Evolutionary conservation across 306 rosid genomes (phyloP), one percentile per base, ranked within the genome.

Genomic region (Prunus kanzakura): DNA sequence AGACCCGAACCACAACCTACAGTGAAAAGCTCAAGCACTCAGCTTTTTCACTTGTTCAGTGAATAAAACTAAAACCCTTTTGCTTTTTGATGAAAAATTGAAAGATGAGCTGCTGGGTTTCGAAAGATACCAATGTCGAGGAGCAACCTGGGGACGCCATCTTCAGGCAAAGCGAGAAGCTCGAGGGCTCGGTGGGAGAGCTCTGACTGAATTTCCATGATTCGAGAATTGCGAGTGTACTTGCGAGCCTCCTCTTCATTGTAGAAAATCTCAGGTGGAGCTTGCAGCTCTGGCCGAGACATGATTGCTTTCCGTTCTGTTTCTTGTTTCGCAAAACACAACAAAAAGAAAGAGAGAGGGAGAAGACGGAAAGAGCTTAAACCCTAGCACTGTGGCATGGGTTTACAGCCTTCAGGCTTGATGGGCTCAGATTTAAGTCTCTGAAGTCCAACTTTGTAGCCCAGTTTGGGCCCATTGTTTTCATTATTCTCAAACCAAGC

Each of bases 201-300:
- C 66, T 76, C 81, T 1, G 74, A 72, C 58, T 95, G 98, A 85
- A 95, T 90, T 82, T 90, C 86, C 56, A 90, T 85, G 38, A 88
- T 95, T 3, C 97, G 93, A 12, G 98, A 95, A 76, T 96, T 92
- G 66, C 96, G 91, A 0, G 98, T 92, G 84, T 95, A 92, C 62
- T 90, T 95, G 63, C 98, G 96, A 69, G 97, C 97, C 76, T 90
- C 95, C 1, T 73, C 69, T 5, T 92, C 93, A 54, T 92, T 89
- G 80, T 95, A 95, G 96, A 95, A 95, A 15, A 95, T 88, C 88
- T 95, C 98, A 11, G 98, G 98, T 20, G 98, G 98, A 62, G 96
- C 97, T 62, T 86, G 84, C 18, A 83, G 80, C 87, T 95, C 99
- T 10, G 97, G 99, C 81, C 99, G 72, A 2, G 96, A 85, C 72